Evolutionary conservation across 208 protist species (phyloP).

Genomic region (Leishmania amazonensis): DNA sequence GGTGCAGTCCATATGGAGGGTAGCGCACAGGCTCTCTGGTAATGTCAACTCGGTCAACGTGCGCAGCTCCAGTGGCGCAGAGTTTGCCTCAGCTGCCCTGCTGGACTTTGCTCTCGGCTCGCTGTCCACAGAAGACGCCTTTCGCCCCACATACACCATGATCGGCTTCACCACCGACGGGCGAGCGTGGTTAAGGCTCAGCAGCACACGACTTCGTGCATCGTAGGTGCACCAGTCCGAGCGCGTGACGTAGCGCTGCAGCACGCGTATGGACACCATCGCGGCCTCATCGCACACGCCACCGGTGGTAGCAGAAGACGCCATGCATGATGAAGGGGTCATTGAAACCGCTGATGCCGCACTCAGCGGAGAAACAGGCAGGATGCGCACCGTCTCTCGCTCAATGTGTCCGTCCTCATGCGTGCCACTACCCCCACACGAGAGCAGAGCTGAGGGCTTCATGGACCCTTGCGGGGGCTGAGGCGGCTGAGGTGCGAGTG

Average conservation of each 20-base stretch:
- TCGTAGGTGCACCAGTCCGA: constrained; percentile 39
- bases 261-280: constrained; percentile 19
- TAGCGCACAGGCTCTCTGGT: constrained; percentile 20
- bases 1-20: background rate
- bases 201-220: constrained; percentile 22
- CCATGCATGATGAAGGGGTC: background rate
- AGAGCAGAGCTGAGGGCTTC: background rate
- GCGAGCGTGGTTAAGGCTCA: constrained; percentile 45
- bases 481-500: background rate
- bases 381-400: background rate
- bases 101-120: background rate
- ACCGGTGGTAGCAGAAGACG: background rate
- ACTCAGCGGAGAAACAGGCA: background rate
- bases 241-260: constrained; percentile 53
- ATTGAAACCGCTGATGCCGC: background rate
- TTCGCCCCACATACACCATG: constrained; percentile 17
- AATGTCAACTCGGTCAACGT: constrained; percentile 31
- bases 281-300: background rate
- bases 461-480: background rate
- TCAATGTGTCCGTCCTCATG: background rate
- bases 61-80: constrained; percentile 5
- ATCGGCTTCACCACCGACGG: constrained; percentile 55
- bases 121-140: background rate
- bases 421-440: no score
- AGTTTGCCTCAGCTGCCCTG: no score